Evolutionary conservation across 371 early-diverging fungal genomes (phyloP), one percentile per base, ranked within the genome.

Genomic region (Mucor circinelloides): DNA sequence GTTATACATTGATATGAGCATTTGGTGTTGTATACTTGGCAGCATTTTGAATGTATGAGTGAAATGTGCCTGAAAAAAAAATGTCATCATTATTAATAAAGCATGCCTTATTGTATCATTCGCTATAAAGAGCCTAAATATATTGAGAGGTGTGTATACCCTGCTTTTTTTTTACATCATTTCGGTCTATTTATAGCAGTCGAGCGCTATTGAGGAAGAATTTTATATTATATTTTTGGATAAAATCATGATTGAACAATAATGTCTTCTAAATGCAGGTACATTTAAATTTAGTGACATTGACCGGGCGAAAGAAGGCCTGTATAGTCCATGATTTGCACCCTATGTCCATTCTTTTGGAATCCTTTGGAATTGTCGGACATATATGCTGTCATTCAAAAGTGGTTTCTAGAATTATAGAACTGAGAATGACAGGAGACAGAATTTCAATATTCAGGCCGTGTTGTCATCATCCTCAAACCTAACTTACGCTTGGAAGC

Each of bases 111-210:
- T 50, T 50, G 50, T 50, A 10, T 21, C 23, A 42, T 23, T 48
- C 21, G 36, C 13, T 50, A 10, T 10, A 25, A 50, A 13, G 21
- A 23, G 12, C 25, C 25, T 25, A 50, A 50, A 50, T 50, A 50
- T 50, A 25, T 23, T 25, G 6, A 50, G 50, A 23, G 21, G 23
- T 25, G 23, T 23, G 50, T 50, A 40, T 50, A 50, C 50, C 50
- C 50, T 9, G 50, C 50, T 50, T 50, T 50, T 46, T 46, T 46
- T 50, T 50, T 50, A 50, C 50, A 50, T 50, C 50, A 50, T 50
- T 3, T 23, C 8, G 13, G 13, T 50, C 50, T 50, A 50, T 50
- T 50, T 50, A 10, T 50, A 50, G 50, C 12, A 12, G 50, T 50
- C 12, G 50, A 50, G 3, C 23, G 8, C n/a, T 42, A 42, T 50